These are phyloP conservation scores for Amanita pseudoporphyria DNA, from an alignment of 768 basidiomycete species.

Conservation along the genomic window DNA sequence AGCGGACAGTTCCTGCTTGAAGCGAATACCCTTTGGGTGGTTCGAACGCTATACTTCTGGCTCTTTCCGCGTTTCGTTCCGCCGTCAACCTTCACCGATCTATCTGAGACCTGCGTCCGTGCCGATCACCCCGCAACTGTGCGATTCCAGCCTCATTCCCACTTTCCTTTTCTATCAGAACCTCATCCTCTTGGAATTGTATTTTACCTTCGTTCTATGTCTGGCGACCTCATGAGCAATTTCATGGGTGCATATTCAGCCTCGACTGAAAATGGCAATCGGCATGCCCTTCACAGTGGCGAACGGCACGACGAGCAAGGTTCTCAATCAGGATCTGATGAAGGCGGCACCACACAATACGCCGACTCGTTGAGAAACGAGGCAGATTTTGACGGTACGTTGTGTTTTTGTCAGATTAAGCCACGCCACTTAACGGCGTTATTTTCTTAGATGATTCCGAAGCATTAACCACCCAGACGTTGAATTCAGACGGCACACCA, in stretches of 20 bases:
- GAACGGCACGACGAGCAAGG: constrained; percentile 34
- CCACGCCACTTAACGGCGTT: background rate
- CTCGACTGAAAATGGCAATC: constrained; percentile 18
- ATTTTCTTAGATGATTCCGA: constrained; percentile 22
- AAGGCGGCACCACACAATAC: constrained; percentile 33
- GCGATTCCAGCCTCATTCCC: constrained; percentile 15
- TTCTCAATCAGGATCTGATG: constrained; percentile 51
- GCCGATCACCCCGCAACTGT: constrained; percentile 30
- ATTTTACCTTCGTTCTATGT: constrained; percentile 22
- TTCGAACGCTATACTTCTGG: constrained; percentile 24
- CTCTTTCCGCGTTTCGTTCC: constrained; percentile 35
- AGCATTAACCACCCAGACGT: constrained; percentile 63
- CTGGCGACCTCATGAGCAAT: constrained; percentile 14
- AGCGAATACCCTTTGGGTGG: constrained; percentile 26
- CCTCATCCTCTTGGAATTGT: constrained; percentile 9
- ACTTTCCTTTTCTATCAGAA: constrained; percentile 10
- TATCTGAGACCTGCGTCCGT: constrained; percentile 34
- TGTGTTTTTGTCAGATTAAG: background rate
- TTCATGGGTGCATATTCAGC: constrained; percentile 3
- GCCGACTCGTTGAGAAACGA: constrained; percentile 29
- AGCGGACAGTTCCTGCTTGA: constrained; percentile 21
- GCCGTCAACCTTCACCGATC: constrained; percentile 26
- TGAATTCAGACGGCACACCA: constrained; percentile 81
- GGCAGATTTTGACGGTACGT: constrained; percentile 35
- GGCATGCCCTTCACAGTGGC: constrained; percentile 13